Base-by-base conservation (phyloP, 306 rosid genomes). In the Herpetospermum pedunculosum region DNA sequence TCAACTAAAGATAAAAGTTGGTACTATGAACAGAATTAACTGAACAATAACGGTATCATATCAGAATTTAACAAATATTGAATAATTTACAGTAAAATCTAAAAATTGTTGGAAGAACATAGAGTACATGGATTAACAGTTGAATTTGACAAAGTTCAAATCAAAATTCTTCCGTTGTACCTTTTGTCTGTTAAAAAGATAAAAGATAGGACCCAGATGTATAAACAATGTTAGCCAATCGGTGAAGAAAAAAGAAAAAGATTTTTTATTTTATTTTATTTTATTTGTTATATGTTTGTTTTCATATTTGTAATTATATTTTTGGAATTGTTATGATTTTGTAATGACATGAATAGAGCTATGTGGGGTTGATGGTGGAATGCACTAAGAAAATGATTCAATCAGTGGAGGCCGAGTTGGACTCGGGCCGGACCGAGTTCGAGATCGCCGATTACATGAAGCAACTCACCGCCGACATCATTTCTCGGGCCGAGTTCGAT, bases 361-460 rank as follows among this genome's bases (percentile, higher is more conserved):
- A 91, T 83, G 96, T 88, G 30, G 96, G 91, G 46, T 75, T 85
- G 78, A 95, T 95, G 99, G 96, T 91, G 84, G 96, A 89, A 73
- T 95, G 96, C 89, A 95, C 99, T 53, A 76, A 82, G 75, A 84
- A 88, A 82, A 83, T 85, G 89, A 83, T 95, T 30, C 85, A 85
- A 73, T 81, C 96, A 40, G 83, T 95, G 2, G 35, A 80, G 78
- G 80, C 80, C 32, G 88, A 79, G 64, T 41, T 85, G 0, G 78
- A 78, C 1, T 37, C 82, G 38, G 92, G 92, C 14, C 54, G 69
- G 29, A 80, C 6, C 3, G 97, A 88, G 83, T 83, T 95, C 58
- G 99, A 95, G 80, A 95, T 95, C 34, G 84, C 92, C 0, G 83
- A 91, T 58, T 87, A 81, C 75, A 80, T 91, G 89, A 82, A 86